Base-by-base conservation (phyloP, 306 rosid genomes). In the Ochetophila trinervis region DNA sequence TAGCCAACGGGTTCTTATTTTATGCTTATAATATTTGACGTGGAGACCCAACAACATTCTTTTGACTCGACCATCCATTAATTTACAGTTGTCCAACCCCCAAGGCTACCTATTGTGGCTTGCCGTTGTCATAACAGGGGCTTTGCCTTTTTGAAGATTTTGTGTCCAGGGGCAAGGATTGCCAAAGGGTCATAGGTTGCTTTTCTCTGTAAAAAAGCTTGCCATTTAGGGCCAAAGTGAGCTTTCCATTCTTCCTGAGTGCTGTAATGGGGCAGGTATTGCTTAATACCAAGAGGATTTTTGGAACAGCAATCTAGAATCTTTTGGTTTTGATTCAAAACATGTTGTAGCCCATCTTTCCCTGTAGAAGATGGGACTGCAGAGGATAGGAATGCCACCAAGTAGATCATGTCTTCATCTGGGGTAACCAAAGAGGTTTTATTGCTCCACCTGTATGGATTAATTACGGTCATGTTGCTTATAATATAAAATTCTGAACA, bases 121-220 rank as follows among this genome's bases (percentile, higher is more conserved):
- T 34, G n/a, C 40, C 23, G 13, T 24, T 61, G 65, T 74, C 62
- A 70, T 49, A 71, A 76, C 62, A 74, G 52, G 51, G 80, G 70
- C 58, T 72, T 50, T 11, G 83, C 85, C 90, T 86, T 90, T 81
- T 84, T 85, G 80, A 90, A 94, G 79, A 94, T 90, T 76, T 76
- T 80, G 35, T 90, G 97, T 22, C 99, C 99, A 62, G 99, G 99
- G 45, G 96, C 87, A 64, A 94, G 96, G 60, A 94, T 80, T 69
- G 97, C 88, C 49, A 86, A 74, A 60, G 99, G 99, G 80, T 94
- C 99, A 77, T 90, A 88, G 27, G 74, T 59, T 70, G 52, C 79
- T 78, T 94, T 94, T 76, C 90, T 90, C 56, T 68, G 78, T 52
- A 67, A 60, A 49, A 90, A 79, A 47, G 64, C 76, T 56, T 81